A percentile compares a stretch with the other conserved stretches of the same genome.
These are phyloP conservation scores for Prunus campanulata DNA, from an alignment of 306 rosid genomes.

Conservation along the genomic window DNA sequence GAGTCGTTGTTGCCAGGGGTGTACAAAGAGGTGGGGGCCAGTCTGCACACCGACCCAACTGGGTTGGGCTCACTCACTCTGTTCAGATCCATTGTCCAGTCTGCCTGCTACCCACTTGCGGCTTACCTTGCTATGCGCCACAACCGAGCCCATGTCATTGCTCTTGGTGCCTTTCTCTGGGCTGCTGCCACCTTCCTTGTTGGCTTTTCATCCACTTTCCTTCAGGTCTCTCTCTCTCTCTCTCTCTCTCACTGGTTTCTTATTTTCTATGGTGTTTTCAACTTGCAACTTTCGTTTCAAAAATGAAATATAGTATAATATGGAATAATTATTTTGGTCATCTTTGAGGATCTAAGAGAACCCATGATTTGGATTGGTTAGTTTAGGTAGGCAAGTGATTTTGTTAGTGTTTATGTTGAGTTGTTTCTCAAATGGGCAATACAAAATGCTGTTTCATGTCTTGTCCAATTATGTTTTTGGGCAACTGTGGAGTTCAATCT, in stretches of 20 bases:
- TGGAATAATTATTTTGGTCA: neutral
- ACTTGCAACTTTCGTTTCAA: no score
- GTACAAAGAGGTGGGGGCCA: constrained; percentile 70
- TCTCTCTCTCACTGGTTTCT: neutral
- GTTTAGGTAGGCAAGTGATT: no score
- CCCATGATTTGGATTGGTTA: no score
- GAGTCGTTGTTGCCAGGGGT: constrained; percentile 76
- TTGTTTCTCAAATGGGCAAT: no score
- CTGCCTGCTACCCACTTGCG: constrained; percentile 68
- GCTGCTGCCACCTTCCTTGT: constrained; percentile 71
- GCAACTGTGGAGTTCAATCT: no score
- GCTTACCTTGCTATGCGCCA: constrained; percentile 68
- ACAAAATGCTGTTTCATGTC: no score
- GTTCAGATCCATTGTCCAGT: constrained; percentile 71
- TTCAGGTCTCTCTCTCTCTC: constrained; percentile 37
- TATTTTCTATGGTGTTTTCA: neutral
- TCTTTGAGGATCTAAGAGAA: neutral
- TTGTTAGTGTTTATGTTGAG: no score
- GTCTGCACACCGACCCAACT: constrained; percentile 73
- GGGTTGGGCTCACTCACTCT: constrained; percentile 77
- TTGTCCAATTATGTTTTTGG: no score
- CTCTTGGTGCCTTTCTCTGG: constrained; percentile 75
- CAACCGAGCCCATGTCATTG: constrained; percentile 69
- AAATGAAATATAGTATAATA: no score
- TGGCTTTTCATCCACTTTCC: constrained; percentile 60